Evolutionary conservation across 1,284 basidiomycete genomes (phyloP), one percentile per base, ranked within the genome.

Genomic region (Trametes versicolor): DNA sequence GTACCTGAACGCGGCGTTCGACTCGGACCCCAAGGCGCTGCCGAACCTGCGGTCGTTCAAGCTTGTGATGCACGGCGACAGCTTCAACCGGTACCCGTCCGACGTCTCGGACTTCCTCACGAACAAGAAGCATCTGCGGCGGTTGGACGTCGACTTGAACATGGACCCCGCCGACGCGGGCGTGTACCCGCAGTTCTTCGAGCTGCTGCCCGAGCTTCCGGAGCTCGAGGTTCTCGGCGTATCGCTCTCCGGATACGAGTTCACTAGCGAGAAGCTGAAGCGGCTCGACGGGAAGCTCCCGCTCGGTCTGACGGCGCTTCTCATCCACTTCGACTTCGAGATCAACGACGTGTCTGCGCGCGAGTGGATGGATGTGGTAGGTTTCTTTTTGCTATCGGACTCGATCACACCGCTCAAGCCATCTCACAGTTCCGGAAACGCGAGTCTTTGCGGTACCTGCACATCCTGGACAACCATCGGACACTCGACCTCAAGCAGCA

Each of bases 21-120:
- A 45, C 29, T 36, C 53, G 0, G 47, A 58, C 23, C 37, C 58
- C 19, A 53, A 48, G 8, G 58, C 65, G 7, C 45, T 71, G 6
- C 68, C 66, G 1, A 37, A 55, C 10, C 41, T 71, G 25, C 58
- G 60, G 5, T 67, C 70, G 5, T 63, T 71, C 60, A 67, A 66
- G 48, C 51, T 67, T n/a, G 39, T 67, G 5, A 51, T 29, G 12
- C 36, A 49, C 12, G 27, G 47, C 21, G 21, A 55, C 23, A 15
- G 5, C n/a, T n/a, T 17, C 49, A 34, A n/a, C n/a, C 7, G 9
- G 19, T 34, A 21, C 25, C 45, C 19, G 12, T 6, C 36, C 17
- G 48, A 17, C 2, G 41, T 71, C 3, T 45, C 27, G 7, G 37
- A 58, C 19, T 69, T 71, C 41, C 41, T 69, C 5, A 52, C 36